Conservation (phyloP, 495 filamentous ascomycete species). For the Gamarada debralockiae region DNA sequence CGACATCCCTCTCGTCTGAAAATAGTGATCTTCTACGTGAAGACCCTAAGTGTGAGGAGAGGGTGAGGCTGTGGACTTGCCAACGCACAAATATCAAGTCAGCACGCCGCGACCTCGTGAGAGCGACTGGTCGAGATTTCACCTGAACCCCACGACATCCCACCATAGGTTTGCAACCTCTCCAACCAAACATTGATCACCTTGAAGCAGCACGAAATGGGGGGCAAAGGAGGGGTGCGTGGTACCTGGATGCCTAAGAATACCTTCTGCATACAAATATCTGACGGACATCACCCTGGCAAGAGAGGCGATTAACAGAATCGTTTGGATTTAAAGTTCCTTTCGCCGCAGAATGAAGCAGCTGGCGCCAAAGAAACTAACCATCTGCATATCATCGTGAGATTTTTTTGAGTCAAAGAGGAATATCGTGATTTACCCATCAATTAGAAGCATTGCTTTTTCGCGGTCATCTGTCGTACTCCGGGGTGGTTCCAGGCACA, state of each 20-base stretch:
- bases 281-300: not conserved
- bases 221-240: constrained; percentile 4
- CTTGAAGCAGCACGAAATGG: not conserved
- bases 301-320: not conserved
- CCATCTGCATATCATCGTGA: too few species aligned
- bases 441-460: not conserved
- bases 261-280: not conserved
- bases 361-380: not conserved
- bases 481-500: not conserved
- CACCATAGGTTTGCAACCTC: not conserved
- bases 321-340: too few species aligned
- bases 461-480: not conserved
- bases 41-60: not conserved
- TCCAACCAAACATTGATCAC: not conserved
- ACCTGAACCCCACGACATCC: constrained; percentile 6
- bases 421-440: too few species aligned
- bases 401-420: too few species aligned
- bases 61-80: constrained; percentile 3
- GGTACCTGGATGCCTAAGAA: constrained; percentile 14
- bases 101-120: not conserved
- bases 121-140: not conserved
- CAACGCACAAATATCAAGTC: not conserved
- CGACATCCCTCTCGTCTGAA: not conserved
- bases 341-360: too few species aligned
- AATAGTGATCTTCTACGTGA: not conserved